Conservation (phyloP, 257 asterid species). For the Fraxinus pennsylvanica region DNA sequence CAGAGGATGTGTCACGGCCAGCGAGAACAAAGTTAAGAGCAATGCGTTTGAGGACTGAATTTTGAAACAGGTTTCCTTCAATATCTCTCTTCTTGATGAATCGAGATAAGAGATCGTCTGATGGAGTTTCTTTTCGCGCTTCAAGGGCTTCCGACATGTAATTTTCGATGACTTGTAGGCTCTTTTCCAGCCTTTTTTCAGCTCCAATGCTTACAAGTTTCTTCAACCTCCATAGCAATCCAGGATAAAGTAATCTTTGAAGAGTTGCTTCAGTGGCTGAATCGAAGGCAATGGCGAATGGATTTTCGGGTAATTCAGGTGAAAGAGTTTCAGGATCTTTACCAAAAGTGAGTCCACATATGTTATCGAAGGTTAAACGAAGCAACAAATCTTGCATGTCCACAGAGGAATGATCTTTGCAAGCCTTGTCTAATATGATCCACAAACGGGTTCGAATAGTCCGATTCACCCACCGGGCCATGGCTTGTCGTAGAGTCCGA, state of each 20-base stretch:
- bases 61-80: slow-evolving; percentile 53
- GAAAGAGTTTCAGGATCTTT: slow-evolving; percentile 82
- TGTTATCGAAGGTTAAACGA: slow-evolving; percentile 72
- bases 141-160: slow-evolving; percentile 72
- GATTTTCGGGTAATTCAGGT: slow-evolving; percentile 70
- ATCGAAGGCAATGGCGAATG: slow-evolving; percentile 67
- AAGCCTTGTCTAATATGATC: too few relatives aligned
- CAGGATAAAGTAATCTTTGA: slow-evolving; percentile 68
- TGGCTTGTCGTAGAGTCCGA: slow-evolving; percentile 84
- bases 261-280: slow-evolving; percentile 84
- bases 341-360: slow-evolving; percentile 79
- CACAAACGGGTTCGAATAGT: slow-evolving; percentile 35
- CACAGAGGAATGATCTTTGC: slow-evolving; percentile 24
- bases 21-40: slow-evolving; percentile 86
- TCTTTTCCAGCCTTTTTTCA: slow-evolving; percentile 47
- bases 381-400: slow-evolving; percentile 74
- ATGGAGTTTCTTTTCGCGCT: slow-evolving; percentile 61
- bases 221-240: slow-evolving; percentile 69
- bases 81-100: slow-evolving; percentile 71
- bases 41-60: slow-evolving; percentile 57
- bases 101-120: slow-evolving; percentile 71
- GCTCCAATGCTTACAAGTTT: slow-evolving; percentile 56
- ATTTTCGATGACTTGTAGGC: slow-evolving; percentile 59
- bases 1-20: slow-evolving; percentile 83
- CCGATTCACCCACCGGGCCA: slow-evolving; percentile 89